Conservation (phyloP, 257 asterid genomes). For the Forsythia viridissima region DNA sequence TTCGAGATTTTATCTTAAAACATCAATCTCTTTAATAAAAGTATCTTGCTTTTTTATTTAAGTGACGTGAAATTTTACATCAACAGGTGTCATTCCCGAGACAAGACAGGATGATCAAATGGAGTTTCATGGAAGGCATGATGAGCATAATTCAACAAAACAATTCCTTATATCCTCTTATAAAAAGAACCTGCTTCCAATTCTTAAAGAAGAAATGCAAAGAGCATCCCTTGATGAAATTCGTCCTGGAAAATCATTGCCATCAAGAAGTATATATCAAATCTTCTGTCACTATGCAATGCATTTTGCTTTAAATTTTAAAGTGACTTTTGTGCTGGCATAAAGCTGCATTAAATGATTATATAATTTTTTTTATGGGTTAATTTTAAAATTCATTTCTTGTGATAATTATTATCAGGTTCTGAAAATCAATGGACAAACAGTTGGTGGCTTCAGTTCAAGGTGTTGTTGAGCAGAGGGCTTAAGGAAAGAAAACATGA, state of each 20-base stretch:
- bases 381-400: background rate
- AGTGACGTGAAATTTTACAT: background rate
- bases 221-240: constrained; percentile 20
- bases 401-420: constrained; percentile 30
- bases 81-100: constrained; percentile 71
- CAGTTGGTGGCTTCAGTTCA: constrained; percentile 87
- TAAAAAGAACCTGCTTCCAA: constrained; percentile 53
- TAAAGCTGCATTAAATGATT: background rate
- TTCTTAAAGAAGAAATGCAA: constrained; percentile 55
- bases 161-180: constrained; percentile 61
- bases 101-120: constrained; percentile 61
- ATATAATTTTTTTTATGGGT: background rate
- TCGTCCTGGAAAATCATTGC: constrained; percentile 27
- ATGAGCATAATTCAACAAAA: constrained; percentile 53
- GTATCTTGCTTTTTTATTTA: too few relatives aligned
- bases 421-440: constrained; percentile 66
- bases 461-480: constrained; percentile 73
- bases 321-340: background rate
- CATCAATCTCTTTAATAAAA: too few relatives aligned
- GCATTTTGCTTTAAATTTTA: background rate
- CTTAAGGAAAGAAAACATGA: constrained; percentile 79
- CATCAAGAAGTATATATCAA: constrained; percentile 44
- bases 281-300: background rate
- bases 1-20: background rate
- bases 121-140: constrained; percentile 49